Evolutionary conservation across 2,329 filamentous ascomycete genomes (phyloP).

Genomic region (Aspergillus spinulosporus): DNA sequence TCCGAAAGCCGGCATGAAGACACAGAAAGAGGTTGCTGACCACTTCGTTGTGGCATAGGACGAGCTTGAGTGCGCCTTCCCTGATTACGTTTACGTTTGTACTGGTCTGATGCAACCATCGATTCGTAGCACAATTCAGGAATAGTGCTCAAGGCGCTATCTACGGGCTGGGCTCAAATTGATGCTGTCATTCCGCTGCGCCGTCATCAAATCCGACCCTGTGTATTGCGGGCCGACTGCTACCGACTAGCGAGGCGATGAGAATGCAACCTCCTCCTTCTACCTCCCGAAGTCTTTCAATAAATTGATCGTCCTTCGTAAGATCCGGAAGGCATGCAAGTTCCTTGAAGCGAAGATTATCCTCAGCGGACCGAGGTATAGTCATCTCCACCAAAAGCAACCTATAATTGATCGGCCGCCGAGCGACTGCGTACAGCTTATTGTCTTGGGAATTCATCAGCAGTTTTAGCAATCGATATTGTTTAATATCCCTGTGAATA

Average conservation of each 20-base stretch:
- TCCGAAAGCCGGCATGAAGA: too few relatives aligned
- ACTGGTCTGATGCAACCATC: background rate
- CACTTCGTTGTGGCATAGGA: background rate
- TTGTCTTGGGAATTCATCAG: background rate
- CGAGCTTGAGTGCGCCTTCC: background rate
- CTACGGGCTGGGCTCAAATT: too few relatives aligned
- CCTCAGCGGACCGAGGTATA: background rate
- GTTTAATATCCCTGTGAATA: background rate
- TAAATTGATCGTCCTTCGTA: constrained; percentile 3
- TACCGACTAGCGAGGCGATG: background rate
- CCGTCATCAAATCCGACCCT: background rate
- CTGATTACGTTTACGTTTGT: background rate
- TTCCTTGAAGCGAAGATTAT: background rate
- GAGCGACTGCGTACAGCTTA: background rate
- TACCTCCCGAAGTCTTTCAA: background rate
- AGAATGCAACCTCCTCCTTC: background rate
- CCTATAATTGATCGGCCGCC: background rate
- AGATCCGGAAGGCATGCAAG: background rate
- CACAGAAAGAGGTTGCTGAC: background rate
- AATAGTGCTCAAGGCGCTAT: background rate
- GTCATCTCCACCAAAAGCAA: constrained; percentile 3
- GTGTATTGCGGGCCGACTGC: background rate
- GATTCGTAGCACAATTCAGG: background rate
- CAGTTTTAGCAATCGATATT: constrained; percentile 1
- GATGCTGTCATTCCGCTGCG: background rate